Base-by-base conservation (phyloP, 208 protist genomes). In the Angomonas deanei region DNA sequence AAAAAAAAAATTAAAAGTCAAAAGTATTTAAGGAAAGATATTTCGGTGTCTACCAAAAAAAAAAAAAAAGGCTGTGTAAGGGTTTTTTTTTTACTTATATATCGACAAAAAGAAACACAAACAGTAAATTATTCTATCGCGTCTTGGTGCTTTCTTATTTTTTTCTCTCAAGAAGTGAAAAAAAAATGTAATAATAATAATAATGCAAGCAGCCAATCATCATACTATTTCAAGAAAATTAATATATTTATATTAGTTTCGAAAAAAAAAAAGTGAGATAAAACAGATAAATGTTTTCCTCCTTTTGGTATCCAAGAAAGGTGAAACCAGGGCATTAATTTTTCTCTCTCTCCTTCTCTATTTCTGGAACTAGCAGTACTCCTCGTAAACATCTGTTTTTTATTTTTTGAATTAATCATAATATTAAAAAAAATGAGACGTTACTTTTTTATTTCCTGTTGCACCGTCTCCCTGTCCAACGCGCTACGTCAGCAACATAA, bases 181-280 rank as follows among this genome's bases (percentile, higher is more conserved):
- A 42, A 53, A 53, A 26, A 28, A 57, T 4, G 28, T 48, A n/a
- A 55, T 17, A 23, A 28, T 31, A 57, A 36, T 64, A 26, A 61
- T 54, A 47, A 55, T 15, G 32, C 23, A 36, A 54, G 31, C 6
- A 31, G 47, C 5, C 26, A 69, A 55, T 3, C 33, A 17, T 48
- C 21, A 31, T 36, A 21, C 3, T n/a, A 36, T 26, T 63, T 26
- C 30, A 8, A 21, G 8, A 62, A 31, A 42, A 52, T 15, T 13
- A 38, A n/a, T n/a, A n/a, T 15, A n/a, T 42, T 42, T 42, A 55
- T 26, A 42, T 42, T 42, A n/a, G 11, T 42, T 15, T 42, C 15
- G 11, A 42, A 21, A 24, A 68, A 61, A 68, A 72, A 68, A 61
- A 62, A 60, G 28, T 33, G 19, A 53, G 28, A 66, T 59, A 48